Conservation (phyloP, 768 basidiomycete genomes). For the Russula ochroleuca region DNA sequence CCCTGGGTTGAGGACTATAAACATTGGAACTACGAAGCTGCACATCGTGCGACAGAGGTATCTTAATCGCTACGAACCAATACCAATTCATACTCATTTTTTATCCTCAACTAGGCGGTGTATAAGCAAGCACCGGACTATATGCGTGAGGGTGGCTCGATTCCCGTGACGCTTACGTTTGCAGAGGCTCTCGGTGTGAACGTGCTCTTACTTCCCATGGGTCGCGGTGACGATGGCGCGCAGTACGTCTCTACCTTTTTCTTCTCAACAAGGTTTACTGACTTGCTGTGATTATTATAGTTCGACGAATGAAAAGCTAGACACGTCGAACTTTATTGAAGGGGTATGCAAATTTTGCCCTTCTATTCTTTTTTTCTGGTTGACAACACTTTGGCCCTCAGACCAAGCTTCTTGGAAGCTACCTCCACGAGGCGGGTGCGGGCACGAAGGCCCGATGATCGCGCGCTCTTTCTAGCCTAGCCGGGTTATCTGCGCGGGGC, state of each 20-base stretch:
- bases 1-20: constrained; percentile 84
- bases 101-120: constrained; percentile 37
- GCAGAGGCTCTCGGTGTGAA: constrained; percentile 84
- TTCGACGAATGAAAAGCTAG: constrained; percentile 94
- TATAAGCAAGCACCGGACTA: constrained; percentile 76
- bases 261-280: not conserved
- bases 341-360: constrained; percentile 48
- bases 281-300: constrained; percentile 36
- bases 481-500: not conserved
- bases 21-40: constrained; percentile 94
- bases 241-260: constrained; percentile 51
- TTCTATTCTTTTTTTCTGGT: not conserved
- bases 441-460: constrained; percentile 6
- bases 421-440: constrained; percentile 12
- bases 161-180: constrained; percentile 91
- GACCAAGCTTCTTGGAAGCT: constrained; percentile 24
- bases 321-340: constrained; percentile 82
- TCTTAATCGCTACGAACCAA: not conserved
- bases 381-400: not conserved
- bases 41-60: constrained; percentile 78
- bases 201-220: constrained; percentile 88
- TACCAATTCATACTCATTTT: not conserved
- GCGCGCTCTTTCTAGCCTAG: not conserved
- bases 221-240: constrained; percentile 90
- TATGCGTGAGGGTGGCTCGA: constrained; percentile 91